Conservation (phyloP, 1,284 basidiomycete genomes). For the Irpex sp. region DNA sequence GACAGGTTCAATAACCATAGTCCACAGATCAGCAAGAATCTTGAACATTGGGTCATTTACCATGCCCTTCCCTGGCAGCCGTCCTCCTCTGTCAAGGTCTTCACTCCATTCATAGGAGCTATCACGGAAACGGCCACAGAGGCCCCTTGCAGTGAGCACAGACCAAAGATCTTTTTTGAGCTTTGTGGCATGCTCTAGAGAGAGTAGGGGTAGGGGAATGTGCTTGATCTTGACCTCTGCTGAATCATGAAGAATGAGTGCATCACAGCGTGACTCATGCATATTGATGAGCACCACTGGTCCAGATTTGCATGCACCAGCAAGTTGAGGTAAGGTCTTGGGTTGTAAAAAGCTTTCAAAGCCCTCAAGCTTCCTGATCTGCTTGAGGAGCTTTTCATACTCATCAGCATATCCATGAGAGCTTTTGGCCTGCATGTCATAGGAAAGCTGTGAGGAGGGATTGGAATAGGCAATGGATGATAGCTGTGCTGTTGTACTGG, state of each 20-base stretch:
- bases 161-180: neutral
- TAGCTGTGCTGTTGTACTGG: too few relatives aligned
- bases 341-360: neutral
- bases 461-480: neutral
- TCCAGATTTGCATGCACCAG: neutral
- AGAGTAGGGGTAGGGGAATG: neutral
- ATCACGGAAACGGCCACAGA: neutral
- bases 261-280: neutral
- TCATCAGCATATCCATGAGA: neutral
- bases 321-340: neutral
- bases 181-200: neutral
- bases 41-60: neutral
- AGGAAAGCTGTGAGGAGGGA: neutral
- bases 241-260: neutral
- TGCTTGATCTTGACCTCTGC: neutral
- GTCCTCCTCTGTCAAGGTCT: neutral
- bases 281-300: neutral
- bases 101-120: neutral
- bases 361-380: neutral
- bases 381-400: neutral
- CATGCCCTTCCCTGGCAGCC: neutral
- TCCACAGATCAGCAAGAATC: neutral
- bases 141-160: neutral
- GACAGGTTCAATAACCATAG: neutral
- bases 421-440: neutral